Conservation (phyloP, 768 basidiomycete species). For the Pulveroboletus frians region DNA sequence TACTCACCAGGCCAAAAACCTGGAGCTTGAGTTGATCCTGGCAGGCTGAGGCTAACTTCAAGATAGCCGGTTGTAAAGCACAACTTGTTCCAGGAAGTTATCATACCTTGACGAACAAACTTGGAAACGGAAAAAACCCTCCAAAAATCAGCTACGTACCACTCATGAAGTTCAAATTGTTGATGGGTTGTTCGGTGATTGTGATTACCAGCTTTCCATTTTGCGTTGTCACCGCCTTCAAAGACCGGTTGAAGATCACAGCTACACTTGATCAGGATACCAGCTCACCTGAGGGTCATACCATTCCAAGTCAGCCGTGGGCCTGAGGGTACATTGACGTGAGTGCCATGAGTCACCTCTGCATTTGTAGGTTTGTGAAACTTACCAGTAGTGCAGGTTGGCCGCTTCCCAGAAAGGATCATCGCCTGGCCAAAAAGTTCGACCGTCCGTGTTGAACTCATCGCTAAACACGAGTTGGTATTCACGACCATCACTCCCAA, state of each 20-base stretch:
- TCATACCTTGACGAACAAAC: conserved; percentile 43
- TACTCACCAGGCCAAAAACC: conserved; percentile 83
- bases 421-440: conserved; percentile 74
- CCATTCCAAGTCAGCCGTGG: conserved; percentile 80
- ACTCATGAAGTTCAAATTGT: conserved; percentile 81
- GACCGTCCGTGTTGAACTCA: conserved; percentile 72
- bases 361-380: background rate
- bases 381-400: conserved; percentile 78
- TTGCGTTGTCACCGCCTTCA: conserved; percentile 62
- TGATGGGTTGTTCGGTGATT: conserved; percentile 59
- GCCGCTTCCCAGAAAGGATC: conserved; percentile 84
- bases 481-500: conserved; percentile 67
- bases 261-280: background rate
- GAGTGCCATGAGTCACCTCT: background rate
- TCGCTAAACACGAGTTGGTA: conserved; percentile 88
- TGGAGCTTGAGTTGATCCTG: conserved; percentile 52
- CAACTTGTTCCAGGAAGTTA: conserved; percentile 89
- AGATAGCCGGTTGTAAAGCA: conserved; percentile 93
- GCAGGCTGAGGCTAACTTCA: conserved; percentile 75
- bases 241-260: background rate
- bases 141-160: conserved; percentile 39
- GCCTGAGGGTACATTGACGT: conserved; percentile 26
- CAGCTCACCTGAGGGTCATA: conserved; percentile 62
- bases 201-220: conserved; percentile 80
- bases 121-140: conserved; percentile 3